A percentile compares a stretch with the other conserved stretches of the same genome.
phyloP scores from a whole-genome alignment of 441 rosid species.

The Cnidoscolus chayamansa region DNA sequence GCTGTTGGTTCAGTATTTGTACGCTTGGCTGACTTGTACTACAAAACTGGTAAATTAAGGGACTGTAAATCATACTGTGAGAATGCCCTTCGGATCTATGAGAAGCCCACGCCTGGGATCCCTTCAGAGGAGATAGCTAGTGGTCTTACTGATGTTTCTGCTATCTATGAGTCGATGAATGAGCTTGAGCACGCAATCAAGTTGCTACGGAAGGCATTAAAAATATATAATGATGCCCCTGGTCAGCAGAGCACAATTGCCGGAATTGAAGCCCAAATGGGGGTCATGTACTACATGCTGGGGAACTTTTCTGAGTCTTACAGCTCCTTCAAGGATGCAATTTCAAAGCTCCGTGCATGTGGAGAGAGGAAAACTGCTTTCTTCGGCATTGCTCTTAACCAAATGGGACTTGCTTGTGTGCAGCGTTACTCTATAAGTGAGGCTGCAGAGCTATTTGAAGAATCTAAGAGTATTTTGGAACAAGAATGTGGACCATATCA shows the following conservation, averaged over 20 bases:
- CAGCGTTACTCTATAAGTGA: conserved; percentile 62
- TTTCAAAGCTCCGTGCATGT: conserved; percentile 61
- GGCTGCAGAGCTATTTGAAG: conserved; percentile 82
- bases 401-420: conserved; percentile 88
- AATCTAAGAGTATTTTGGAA: conserved; percentile 73
- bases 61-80: conserved; percentile 81
- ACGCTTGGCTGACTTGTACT: conserved; percentile 77
- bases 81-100: conserved; percentile 72
- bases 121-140: conserved; percentile 70
- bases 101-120: conserved; percentile 53
- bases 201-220: conserved; percentile 61
- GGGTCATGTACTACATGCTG: conserved; percentile 80
- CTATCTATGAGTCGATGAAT: conserved; percentile 80
- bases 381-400: conserved; percentile 81
- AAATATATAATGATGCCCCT: conserved; percentile 51
- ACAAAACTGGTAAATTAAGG: conserved; percentile 69
- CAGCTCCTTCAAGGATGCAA: conserved; percentile 55
- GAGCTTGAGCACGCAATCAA: conserved; percentile 68
- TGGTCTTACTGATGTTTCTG: conserved; percentile 78
- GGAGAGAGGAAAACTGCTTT: conserved; percentile 81
- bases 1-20: conserved; percentile 74
- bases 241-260: conserved; percentile 76
- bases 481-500: conserved; percentile 84
- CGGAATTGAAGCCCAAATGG: conserved; percentile 92
- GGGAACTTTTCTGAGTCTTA: conserved; percentile 71